These are phyloP conservation scores for Poa annua DNA, from an alignment of 176 grass and related monocot genomes.

Conservation along the genomic window DNA sequence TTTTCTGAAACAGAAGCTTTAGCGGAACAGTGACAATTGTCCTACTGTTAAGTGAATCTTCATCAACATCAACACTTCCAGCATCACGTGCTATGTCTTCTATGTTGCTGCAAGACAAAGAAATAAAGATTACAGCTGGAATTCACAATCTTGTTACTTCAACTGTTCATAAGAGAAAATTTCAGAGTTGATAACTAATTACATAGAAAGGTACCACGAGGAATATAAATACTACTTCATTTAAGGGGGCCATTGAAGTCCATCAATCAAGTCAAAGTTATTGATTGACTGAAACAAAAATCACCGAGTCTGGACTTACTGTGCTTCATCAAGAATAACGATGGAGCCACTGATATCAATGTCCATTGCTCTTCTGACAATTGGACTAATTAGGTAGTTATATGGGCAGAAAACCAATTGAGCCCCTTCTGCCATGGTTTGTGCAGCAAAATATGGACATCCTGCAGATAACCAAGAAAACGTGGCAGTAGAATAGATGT, in stretches of 20 bases:
- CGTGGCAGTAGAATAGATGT: conserved; percentile 17
- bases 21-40: conserved; percentile 30
- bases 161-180: background rate
- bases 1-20: conserved; percentile 9
- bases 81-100: conserved; percentile 90
- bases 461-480: conserved; percentile 52
- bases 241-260: conserved; percentile 2
- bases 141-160: background rate
- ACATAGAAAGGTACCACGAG: background rate
- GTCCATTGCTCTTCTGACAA: conserved; percentile 97
- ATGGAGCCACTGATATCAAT: conserved; percentile 80
- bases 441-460: conserved; percentile 94
- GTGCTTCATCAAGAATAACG: conserved; percentile 94
- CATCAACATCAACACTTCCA: conserved; percentile 80
- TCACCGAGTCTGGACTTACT: conserved; percentile 64
- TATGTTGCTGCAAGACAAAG: conserved; percentile 73
- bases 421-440: conserved; percentile 78
- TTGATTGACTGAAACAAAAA: background rate
- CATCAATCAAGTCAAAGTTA: conserved; percentile 16
- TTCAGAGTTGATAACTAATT: background rate
- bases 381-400: conserved; percentile 89
- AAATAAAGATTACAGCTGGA: conserved; percentile 21
- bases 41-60: conserved; percentile 75
- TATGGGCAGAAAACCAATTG: conserved; percentile 97
- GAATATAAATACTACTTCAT: background rate